phyloP scores from a whole-genome alignment of 2,329 filamentous ascomycete species.

The Aspergillus sp. region DNA sequence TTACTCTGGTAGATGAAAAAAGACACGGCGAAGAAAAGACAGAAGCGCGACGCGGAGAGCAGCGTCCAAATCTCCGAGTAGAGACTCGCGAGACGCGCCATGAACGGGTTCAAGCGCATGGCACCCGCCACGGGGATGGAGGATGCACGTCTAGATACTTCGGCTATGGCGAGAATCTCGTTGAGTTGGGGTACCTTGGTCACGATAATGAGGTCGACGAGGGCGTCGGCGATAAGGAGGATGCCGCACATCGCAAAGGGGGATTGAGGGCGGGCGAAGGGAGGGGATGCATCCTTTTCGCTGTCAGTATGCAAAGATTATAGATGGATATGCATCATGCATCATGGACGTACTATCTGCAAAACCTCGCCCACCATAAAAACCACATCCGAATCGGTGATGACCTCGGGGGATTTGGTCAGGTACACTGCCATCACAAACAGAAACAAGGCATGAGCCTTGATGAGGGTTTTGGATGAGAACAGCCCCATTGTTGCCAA shows the following conservation, averaged over 20 bases:
- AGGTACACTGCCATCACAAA: constrained; percentile 80
- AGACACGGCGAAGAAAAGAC: constrained; percentile 31
- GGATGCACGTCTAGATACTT: constrained; percentile 52
- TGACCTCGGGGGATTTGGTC: constrained; percentile 63
- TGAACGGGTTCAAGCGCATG: constrained; percentile 18
- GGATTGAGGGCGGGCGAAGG: constrained; percentile 66
- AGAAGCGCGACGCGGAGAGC: constrained; percentile 30
- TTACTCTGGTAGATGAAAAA: constrained; percentile 34
- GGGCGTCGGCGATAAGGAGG: constrained; percentile 62
- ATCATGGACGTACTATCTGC: constrained; percentile 58
- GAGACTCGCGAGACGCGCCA: constrained; percentile 22
- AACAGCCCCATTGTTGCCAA: constrained; percentile 66
- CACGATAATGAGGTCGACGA: constrained; percentile 63
- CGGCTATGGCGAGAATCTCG: constrained; percentile 61
- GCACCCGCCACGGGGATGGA: constrained; percentile 8
- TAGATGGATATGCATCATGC: too few species aligned
- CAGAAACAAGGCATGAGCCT: constrained; percentile 77
- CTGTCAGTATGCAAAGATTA: background rate
- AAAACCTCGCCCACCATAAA: constrained; percentile 78
- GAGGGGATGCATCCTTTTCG: constrained; percentile 49
- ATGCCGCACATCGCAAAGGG: constrained; percentile 64
- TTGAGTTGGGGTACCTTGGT: constrained; percentile 56
- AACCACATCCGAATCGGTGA: constrained; percentile 76
- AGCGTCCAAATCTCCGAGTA: constrained; percentile 37
- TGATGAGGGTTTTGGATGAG: constrained; percentile 74